These are phyloP conservation scores for Brassica napus DNA, from an alignment of 345 rosid genomes.

Conservation along the genomic window Da-Ae NC_063442.1:40101001-40101500, in stretches of 20 bases:
- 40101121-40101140: constrained; percentile 15
- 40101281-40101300: neutral
- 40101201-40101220: constrained; percentile 26
- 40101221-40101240: constrained; percentile 23
- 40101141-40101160: constrained; percentile 27
- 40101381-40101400: neutral
- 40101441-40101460: neutral
- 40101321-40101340: neutral
- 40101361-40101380: neutral
- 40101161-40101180: constrained; percentile 6
- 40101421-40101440: neutral
- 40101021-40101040: constrained; percentile 39
- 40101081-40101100: constrained; percentile 34
- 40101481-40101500: constrained; percentile 17
- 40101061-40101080: constrained; percentile 26
- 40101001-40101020: constrained; percentile 32
- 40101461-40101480: constrained; percentile 1
- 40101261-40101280: neutral
- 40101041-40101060: constrained; percentile 45
- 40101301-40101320: constrained; percentile 11
- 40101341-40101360: constrained; percentile 13
- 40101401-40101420: neutral
- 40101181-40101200: neutral
- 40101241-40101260: too few species aligned
- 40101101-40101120: constrained; percentile 20